phyloP scores from a whole-genome alignment of 305 asterid species.

The Petunia hybrid region DNA sequence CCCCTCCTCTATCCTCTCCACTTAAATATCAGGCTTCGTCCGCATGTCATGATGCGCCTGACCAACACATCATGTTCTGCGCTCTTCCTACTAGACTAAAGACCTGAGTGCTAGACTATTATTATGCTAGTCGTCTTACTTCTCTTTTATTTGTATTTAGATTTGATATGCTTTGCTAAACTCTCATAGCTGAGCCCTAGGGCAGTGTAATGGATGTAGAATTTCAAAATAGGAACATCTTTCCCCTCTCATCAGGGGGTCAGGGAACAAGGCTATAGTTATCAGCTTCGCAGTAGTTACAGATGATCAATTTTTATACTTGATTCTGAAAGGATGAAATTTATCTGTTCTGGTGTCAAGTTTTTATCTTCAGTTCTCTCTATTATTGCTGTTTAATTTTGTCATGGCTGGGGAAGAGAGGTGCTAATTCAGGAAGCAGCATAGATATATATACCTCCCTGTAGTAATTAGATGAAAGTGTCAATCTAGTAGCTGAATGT shows the following conservation, averaged over 20 bases:
- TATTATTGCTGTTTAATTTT: background rate
- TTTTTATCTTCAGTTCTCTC: background rate
- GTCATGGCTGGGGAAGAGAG: slow-evolving; percentile 5
- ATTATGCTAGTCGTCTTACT: background rate
- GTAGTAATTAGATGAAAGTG: background rate
- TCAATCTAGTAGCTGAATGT: slow-evolving; percentile 23
- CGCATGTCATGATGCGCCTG: background rate
- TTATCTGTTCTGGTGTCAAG: background rate
- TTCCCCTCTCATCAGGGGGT: background rate
- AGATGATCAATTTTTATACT: slow-evolving; percentile 3
- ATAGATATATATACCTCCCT: background rate
- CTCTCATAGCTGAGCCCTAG: background rate
- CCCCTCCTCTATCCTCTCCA: too few relatives aligned
- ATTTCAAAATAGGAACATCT: background rate
- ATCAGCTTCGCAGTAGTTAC: slow-evolving; percentile 10
- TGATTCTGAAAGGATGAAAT: slow-evolving; percentile 9
- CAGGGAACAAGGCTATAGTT: background rate
- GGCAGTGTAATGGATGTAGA: background rate
- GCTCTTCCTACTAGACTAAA: background rate
- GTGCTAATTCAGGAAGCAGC: background rate
- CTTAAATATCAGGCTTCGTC: too few relatives aligned
- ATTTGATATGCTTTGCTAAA: slow-evolving; percentile 15
- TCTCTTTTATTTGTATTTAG: background rate
- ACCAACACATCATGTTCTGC: background rate
- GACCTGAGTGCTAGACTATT: background rate